A percentile compares a stretch with the other conserved stretches of the same genome.
phyloP scores from a whole-genome alignment of 495 filamentous ascomycete genomes.

The Penicillium chermesinum region DNA sequence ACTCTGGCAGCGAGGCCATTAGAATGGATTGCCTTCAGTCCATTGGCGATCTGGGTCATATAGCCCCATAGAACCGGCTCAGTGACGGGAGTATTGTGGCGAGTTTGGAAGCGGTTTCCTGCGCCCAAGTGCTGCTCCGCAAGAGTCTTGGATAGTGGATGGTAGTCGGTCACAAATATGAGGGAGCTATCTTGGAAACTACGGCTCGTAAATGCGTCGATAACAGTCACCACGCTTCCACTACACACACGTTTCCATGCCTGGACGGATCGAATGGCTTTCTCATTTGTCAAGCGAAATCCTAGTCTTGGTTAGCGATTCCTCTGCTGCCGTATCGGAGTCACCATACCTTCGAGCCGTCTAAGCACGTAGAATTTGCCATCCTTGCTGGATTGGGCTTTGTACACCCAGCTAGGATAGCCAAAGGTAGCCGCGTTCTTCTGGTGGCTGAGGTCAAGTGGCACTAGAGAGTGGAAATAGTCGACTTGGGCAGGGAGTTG shows the following conservation, averaged over 20 bases:
- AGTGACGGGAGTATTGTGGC: conserved; percentile 50
- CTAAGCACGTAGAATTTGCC: conserved; percentile 79
- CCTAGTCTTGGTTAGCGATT: conserved; percentile 35
- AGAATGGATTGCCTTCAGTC: conserved; percentile 77
- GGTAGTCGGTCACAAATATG: conserved; percentile 89
- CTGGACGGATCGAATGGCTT: conserved; percentile 76
- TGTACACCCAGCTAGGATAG: conserved; percentile 89
- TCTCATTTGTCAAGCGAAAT: conserved; percentile 79
- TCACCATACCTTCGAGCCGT: conserved; percentile 64
- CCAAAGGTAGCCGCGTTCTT: conserved; percentile 74
- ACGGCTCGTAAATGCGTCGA: conserved; percentile 89
- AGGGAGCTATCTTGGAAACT: conserved; percentile 93
- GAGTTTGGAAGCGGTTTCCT: conserved; percentile 47
- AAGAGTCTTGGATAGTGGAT: conserved; percentile 85
- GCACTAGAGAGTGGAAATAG: conserved; percentile 83
- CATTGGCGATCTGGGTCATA: conserved; percentile 86
- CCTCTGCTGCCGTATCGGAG: neutral
- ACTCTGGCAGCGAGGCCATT: conserved; percentile 76
- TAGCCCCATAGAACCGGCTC: conserved; percentile 88
- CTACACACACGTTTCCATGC: conserved; percentile 87
- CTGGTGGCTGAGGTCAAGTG: conserved; percentile 75
- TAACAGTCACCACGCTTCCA: conserved; percentile 76
- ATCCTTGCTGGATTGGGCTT: conserved; percentile 83
- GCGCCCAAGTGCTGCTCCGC: conserved; percentile 73
- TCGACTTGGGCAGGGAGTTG: conserved; percentile 70